Base-by-base conservation (phyloP, 495 filamentous ascomycete species). In the Cercophora samala region DNA sequence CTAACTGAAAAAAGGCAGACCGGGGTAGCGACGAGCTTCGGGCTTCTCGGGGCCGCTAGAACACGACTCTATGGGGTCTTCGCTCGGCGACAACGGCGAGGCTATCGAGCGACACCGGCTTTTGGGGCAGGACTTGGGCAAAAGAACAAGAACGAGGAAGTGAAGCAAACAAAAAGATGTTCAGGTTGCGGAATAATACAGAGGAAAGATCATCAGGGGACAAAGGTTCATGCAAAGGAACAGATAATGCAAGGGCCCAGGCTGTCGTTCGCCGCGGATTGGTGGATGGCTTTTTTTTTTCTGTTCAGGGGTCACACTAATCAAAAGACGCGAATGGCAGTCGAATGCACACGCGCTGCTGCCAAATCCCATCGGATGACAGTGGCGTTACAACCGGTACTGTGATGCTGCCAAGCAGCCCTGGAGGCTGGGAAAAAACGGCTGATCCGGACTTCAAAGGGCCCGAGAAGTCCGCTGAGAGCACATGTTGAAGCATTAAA, bases 351-450 rank as follows among this genome's bases (percentile, higher is more conserved):
- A 32, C 29, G 25, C 22, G 24, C 21, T n/a, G 24, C 21, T n/a
- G 23, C 21, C 8, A 53, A 68, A 23, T 61, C 62, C 21, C 56
- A 67, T 70, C 68, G 64, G 51, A 64, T 67, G 68, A 70, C 68
- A 70, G 65, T 70, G 68, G 68, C 68, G 68, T 70, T 70, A 62
- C 64, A 23, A 25, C 60, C 63, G 61, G 64, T 51, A 69, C 60
- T 62, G 64, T 54, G 24, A 52, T 26, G 42, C 26, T 17, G 25
- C 54, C 23, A 29, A 37, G 53, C n/a, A 21, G 63, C 32, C 26
- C 11, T 18, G 25, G 17, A 23, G 29, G 32, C 17, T 21, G 60
- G 6, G 17, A 25, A 46, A 55, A 68, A 64, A 1, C 62, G 62
- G 25, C 46, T 62, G 62, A 68, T 62, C 60, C 60, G 60, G 60